Evolutionary conservation across 805 yeast species (phyloP), one percentile per base, ranked within the genome.

Genomic region (Yamadazyma olivae): DNA sequence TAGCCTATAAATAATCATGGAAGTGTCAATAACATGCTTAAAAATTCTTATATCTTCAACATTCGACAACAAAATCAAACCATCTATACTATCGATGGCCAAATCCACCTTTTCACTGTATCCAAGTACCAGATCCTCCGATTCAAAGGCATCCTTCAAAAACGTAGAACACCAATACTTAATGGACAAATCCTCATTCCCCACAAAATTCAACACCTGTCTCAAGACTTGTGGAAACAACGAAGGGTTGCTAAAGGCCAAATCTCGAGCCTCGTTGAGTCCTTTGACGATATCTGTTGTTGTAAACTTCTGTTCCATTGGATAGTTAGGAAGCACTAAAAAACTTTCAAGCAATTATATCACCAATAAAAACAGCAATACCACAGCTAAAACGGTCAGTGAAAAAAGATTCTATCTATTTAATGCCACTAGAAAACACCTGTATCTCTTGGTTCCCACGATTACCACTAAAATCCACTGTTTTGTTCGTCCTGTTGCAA

Each of bases 191-290:
- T 62, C 65, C 6, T 64, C 64, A 45, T 63, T 60, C 21, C 50
- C 50, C 18, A 55, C 53, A 41, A 67, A 61, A 36, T 60, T 61
- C 32, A 69, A 52, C 32, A 68, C 61, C 34, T 66, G 71, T 27
- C 70, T 64, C n/a, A 71, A 53, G 23, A 67, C 71, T 43, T 63
- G 70, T 5, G 68, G 64, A 41, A 62, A 60, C n/a, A 59, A 52
- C 21, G 51, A 56, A 5, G 46, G 47, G 33, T 50, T 54, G 15
- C 57, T 39, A 26, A 57, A 50, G 4, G 70, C 71, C 32, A 61
- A 49, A 17, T 52, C 50, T 20, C 57, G 54, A 9, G 74, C 74
- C 46, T 64, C 67, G 38, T 64, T 51, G 14, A 67, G 53, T 40
- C 63, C 70, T 7, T 40, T 40, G 19, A 56, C 50, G 13, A 56